A percentile compares a stretch with the other conserved stretches of the same genome.
These are phyloP conservation scores for Cupressus sempervirens DNA, from an alignment of 75 land plant species.

Conservation along the genomic window DNA sequence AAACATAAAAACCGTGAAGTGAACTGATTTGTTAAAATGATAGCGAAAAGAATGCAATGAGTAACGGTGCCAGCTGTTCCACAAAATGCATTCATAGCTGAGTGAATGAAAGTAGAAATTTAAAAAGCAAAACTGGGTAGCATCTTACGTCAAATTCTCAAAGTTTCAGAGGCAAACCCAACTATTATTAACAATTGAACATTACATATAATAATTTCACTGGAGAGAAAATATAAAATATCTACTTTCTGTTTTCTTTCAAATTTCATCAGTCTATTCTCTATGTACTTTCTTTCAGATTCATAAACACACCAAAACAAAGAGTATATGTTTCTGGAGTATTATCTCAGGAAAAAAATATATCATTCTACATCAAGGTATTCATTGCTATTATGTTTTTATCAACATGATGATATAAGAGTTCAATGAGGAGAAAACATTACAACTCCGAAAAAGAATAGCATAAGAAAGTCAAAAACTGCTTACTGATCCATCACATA, in stretches of 20 bases:
- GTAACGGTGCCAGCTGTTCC: too few relatives aligned
- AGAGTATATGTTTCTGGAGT: neutral
- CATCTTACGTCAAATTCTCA: too few relatives aligned
- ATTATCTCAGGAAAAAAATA: neutral
- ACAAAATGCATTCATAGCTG: too few relatives aligned
- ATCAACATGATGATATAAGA: constrained; percentile 4
- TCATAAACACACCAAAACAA: neutral
- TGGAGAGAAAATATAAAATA: neutral
- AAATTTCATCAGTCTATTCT: constrained; percentile 1
- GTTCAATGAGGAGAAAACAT: neutral
- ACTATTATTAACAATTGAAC: neutral
- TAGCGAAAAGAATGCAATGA: too few relatives aligned
- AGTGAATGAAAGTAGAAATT: too few relatives aligned
- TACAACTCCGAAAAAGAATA: neutral
- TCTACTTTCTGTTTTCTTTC: neutral
- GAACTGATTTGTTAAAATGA: too few relatives aligned
- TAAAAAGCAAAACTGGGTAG: too few relatives aligned
- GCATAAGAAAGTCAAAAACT: neutral
- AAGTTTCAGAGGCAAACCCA: neutral
- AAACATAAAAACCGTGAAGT: too few relatives aligned
- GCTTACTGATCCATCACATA: constrained; percentile 82
- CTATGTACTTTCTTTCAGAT: neutral
- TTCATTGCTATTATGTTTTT: neutral
- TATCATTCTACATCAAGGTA: neutral
- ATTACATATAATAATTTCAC: neutral